Evolutionary conservation across 164 flowering plant genomes (phyloP), one percentile per base, ranked within the genome.

Genomic region (Aristolochia contorta): DNA sequence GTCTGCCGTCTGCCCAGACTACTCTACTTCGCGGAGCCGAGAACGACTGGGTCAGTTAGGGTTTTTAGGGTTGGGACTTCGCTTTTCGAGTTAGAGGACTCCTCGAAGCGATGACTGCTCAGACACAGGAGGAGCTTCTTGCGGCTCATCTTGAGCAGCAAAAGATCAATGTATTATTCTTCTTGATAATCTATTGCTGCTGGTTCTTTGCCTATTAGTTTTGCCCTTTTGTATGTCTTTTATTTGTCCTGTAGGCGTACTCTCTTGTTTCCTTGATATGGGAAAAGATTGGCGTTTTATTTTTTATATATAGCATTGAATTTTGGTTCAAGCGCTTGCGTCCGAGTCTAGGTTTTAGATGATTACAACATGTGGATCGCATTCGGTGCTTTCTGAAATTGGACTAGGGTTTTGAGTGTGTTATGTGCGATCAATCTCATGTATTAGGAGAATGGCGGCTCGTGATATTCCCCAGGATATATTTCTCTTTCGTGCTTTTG

Each of bases 111-210:
- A 63, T 63, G 65, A 80, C 86, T 74, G 80, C 83, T 65, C 81
- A 81, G 72, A 71, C 82, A 2, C 78, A 77, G 30, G 84, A 82
- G 63, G 89, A 84, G 69, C 77, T 77, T 12, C 84, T 81, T 57
- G 89, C 89, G 21, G 78, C 84, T 46, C 80, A 65, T 60, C 83
- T 84, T 52, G 86, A 80, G 49, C 71, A 79, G 50, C 82, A 80
- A 22, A 80, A 71, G 65, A 78, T 84, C 66, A 68, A 82, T 49
- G 89, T 84, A 69, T 67, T 57, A 32, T 21, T 64, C 59, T 56
- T 5, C 16, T 22, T 53, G 43, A 57, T 61, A 43, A 9, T 43
- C 13, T 13, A 3, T 48, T 27, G 18, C n/a, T 43, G 23, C 4
- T 25, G 33, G 19, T 30, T 33, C 4, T 23, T 41, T 16, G 6